Evolutionary conservation across 768 basidiomycete genomes (phyloP).

Genomic region (Cystofilobasidium ferigula): DNA sequence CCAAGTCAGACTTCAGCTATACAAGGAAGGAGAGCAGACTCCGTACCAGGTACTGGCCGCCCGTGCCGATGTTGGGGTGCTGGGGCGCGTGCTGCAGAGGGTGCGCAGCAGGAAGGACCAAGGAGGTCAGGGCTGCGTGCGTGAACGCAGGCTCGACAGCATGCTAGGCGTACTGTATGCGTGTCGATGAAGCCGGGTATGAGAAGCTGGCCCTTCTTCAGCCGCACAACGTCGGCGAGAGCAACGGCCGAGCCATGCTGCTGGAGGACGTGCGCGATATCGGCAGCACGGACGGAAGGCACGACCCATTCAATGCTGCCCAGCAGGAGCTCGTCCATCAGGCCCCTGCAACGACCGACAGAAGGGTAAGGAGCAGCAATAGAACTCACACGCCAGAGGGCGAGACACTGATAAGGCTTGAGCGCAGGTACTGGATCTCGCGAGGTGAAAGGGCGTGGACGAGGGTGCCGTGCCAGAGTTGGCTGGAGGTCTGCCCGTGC

Average conservation of each 20-base stretch:
- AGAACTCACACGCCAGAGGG: slow-evolving; percentile 40
- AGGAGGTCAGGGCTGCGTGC: background rate
- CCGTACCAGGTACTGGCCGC: slow-evolving; percentile 23
- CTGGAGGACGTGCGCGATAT: background rate
- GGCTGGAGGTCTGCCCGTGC: no score
- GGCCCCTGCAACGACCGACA: background rate
- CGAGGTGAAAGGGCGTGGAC: slow-evolving; percentile 32
- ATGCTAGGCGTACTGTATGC: slow-evolving; percentile 55
- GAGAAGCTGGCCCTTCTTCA: slow-evolving; percentile 48
- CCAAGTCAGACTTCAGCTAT: no score
- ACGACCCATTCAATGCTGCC: slow-evolving; percentile 18
- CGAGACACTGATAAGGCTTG: slow-evolving; percentile 49
- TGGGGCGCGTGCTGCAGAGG: slow-evolving; percentile 64
- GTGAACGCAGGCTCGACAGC: background rate
- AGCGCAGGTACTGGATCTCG: slow-evolving; percentile 40
- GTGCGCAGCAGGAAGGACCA: background rate
- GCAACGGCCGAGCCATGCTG: background rate
- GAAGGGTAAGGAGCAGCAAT: background rate
- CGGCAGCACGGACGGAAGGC: background rate
- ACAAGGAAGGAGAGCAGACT: background rate
- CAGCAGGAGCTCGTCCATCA: background rate
- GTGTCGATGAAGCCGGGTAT: slow-evolving; percentile 87
- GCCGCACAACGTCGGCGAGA: background rate
- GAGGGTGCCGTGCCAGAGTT: slow-evolving; percentile 26
- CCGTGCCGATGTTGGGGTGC: slow-evolving; percentile 55